These are phyloP conservation scores for Angomonas deanei DNA, from an alignment of 208 protist genomes.

Conservation along the genomic window DNA sequence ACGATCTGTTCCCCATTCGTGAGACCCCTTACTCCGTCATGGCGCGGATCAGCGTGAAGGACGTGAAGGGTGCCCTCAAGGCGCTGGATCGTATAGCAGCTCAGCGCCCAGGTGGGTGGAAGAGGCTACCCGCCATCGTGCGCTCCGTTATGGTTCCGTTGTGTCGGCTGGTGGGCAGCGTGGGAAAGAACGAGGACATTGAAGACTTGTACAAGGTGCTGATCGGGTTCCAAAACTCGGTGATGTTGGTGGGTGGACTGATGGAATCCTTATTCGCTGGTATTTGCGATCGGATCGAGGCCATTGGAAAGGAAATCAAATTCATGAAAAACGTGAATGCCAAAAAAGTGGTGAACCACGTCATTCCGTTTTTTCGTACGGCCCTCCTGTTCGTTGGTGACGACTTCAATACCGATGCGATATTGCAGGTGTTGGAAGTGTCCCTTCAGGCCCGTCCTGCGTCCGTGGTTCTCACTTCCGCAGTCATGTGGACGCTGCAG, in stretches of 20 bases:
- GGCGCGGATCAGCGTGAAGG: slow-evolving; percentile 27
- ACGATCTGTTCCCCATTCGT: slow-evolving; percentile 27
- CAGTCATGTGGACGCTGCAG: slow-evolving; percentile 30
- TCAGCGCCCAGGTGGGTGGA: slow-evolving; percentile 67
- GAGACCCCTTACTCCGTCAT: slow-evolving; percentile 72
- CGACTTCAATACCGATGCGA: slow-evolving; percentile 74
- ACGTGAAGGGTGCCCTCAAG: slow-evolving; percentile 29
- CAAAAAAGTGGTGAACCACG: slow-evolving; percentile 37
- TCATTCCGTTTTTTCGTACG: slow-evolving; percentile 47
- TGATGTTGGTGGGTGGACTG: slow-evolving; percentile 55
- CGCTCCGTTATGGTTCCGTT: slow-evolving; percentile 34
- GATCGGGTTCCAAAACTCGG: slow-evolving; percentile 69
- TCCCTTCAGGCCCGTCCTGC: slow-evolving; percentile 28
- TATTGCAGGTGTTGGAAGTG: slow-evolving; percentile 67
- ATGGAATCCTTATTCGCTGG: slow-evolving; percentile 68
- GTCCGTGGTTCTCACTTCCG: slow-evolving; percentile 37
- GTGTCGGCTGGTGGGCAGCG: slow-evolving; percentile 41
- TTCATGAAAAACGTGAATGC: slow-evolving; percentile 7
- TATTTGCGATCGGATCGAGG: slow-evolving; percentile 57
- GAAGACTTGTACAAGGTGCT: slow-evolving; percentile 51
- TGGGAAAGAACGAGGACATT: slow-evolving; percentile 33
- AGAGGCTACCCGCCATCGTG: slow-evolving; percentile 34
- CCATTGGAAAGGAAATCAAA: not conserved
- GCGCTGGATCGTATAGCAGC: slow-evolving; percentile 40
- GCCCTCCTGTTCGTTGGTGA: slow-evolving; percentile 65